Evolutionary conservation across 164 flowering plant species (phyloP).

Genomic region (Malania oleifera): DNA sequence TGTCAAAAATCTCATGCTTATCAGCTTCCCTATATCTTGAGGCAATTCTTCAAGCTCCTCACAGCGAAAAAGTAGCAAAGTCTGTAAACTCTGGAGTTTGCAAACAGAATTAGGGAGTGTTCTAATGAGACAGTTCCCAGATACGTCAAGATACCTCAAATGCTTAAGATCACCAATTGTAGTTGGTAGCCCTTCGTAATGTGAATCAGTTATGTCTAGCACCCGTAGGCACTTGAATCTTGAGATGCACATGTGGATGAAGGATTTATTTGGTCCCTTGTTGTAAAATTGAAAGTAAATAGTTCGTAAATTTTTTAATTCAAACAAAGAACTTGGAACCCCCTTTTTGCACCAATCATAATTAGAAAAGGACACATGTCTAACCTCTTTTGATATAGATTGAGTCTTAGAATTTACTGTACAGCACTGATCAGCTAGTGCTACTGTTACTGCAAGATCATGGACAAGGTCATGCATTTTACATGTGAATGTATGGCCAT

Average conservation of each 20-base stretch:
- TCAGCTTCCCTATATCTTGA: neutral
- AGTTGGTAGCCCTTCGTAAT: neutral
- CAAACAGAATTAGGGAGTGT: neutral
- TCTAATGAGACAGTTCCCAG: neutral
- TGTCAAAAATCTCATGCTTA: neutral
- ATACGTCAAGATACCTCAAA: neutral
- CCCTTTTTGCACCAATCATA: neutral
- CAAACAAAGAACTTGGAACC: neutral
- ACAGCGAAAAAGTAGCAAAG: neutral
- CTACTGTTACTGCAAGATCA: constrained; percentile 3
- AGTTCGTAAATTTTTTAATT: neutral
- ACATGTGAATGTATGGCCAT: neutral
- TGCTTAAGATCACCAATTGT: neutral
- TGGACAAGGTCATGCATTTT: constrained; percentile 9
- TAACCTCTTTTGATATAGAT: neutral
- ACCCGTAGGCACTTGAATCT: constrained; percentile 3
- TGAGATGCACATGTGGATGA: neutral
- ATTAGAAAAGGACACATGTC: neutral
- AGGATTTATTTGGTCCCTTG: neutral
- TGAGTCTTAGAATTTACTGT: neutral
- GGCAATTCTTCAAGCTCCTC: neutral
- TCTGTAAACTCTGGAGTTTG: neutral
- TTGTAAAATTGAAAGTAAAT: neutral
- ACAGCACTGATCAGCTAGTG: neutral
- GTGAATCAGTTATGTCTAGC: neutral